Base-by-base conservation (phyloP, 2,329 filamentous ascomycete species). In the Cryphonectria parasitica region DNA sequence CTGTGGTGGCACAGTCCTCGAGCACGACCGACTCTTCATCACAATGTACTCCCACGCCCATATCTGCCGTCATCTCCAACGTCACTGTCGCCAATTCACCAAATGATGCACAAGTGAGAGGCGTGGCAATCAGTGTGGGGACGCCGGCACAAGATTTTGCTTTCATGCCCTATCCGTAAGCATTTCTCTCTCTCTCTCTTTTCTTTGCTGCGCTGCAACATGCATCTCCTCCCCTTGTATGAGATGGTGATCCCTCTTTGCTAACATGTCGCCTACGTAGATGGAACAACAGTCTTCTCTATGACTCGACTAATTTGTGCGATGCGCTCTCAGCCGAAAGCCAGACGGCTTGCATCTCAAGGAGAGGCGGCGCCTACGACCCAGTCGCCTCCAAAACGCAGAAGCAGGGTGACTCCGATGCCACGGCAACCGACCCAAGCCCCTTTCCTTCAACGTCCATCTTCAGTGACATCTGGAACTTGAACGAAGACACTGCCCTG, bases 401-500 rank as follows among this genome's bases (percentile, higher is more conserved):
- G 17, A 64, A 63, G 19, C 45, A 28, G 25, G 63, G 63, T 6
- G 22, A 36, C 45, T 56, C 64, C 1, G 49, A 54, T 25, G 28
- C 45, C 11, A 56, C 45, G 10, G 64, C 49, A 4, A 56, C 45
- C 28, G 64, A 66, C 34, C 64, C 43, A 7, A 66, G 64, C n/a
- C 64, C 64, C 2, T 66, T 39, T n/a, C 64, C 64, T 13, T 54
- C 64, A 1, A 66, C 64, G 2, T 54, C 64, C 11, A n/a, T 41
- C 45, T 66, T 41, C 31, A 66, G 64, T 28, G 63, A 69, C 36
- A 61, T 22, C 10, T 66, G 64, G 31, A 61, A 11, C 1, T 45
- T 75, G 25, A 73, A 73, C 66, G 67, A 67, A 31, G 74, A 75
- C 60, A 39, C 70, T 28, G 73, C 66, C 1, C 52, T 77, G 1